Evolutionary conservation across 345 rosid genomes (phyloP).

Genomic region (Citrus unshiu): DNA sequence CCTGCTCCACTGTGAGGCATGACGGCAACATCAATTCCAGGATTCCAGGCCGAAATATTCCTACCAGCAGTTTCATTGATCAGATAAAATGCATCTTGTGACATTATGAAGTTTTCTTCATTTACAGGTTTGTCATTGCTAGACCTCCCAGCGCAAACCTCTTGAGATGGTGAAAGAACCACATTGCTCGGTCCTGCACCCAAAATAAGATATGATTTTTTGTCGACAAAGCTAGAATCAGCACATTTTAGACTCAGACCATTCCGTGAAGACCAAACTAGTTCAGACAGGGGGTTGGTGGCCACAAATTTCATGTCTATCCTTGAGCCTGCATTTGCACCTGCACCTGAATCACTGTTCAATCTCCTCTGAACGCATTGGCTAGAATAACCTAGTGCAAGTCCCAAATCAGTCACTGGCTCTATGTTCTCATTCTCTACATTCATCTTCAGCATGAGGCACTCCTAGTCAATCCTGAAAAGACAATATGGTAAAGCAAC

Average conservation of each 20-base stretch:
- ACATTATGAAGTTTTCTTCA: constrained; percentile 11
- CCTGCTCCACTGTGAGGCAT: constrained; percentile 20
- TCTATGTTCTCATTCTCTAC: constrained; percentile 44
- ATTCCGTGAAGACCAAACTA: constrained; percentile 88
- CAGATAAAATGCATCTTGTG: constrained; percentile 4
- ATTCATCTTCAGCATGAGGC: constrained; percentile 43
- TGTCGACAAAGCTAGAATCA: constrained; percentile 48
- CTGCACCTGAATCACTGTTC: constrained; percentile 60
- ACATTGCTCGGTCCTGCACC: constrained; percentile 36
- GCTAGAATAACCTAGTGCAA: constrained; percentile 36
- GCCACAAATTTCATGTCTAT: constrained; percentile 45
- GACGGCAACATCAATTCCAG: constrained; percentile 19
- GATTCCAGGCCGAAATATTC: constrained; percentile 18
- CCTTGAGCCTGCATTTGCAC: constrained; percentile 81
- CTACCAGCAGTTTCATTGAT: constrained; percentile 19
- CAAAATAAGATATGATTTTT: constrained; percentile 36
- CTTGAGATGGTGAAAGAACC: constrained; percentile 17
- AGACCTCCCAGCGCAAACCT: constrained; percentile 7
- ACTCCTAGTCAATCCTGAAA: constrained; percentile 12
- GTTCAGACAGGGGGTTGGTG: constrained; percentile 62
- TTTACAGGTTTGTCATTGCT: constrained; percentile 22
- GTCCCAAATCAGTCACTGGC: constrained; percentile 38
- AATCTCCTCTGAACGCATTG: constrained; percentile 28
- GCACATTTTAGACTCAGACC: constrained; percentile 77
- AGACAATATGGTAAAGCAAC: background rate